Percentiles rank a stretch among this genome's conserved stretches.
phyloP scores from a whole-genome alignment of 2,329 filamentous ascomycete genomes.

The Cladophialophora chaetospira region DNA sequence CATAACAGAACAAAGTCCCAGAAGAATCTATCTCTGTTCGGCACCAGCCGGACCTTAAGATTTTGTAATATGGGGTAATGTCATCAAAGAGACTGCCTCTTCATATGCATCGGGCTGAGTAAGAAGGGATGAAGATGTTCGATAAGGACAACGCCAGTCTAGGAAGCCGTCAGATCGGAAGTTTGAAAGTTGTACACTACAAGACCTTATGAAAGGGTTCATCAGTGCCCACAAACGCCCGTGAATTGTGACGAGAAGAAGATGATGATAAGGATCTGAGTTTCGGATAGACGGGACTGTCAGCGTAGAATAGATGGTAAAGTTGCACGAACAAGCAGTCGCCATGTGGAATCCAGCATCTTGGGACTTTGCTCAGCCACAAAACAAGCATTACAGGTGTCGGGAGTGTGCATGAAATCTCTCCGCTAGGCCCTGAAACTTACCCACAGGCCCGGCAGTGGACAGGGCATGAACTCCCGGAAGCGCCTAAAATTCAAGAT shows the following conservation, averaged over 20 bases:
- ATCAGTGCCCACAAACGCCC: background rate
- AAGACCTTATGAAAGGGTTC: background rate
- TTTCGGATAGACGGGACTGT: background rate
- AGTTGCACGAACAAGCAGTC: background rate
- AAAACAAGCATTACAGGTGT: background rate
- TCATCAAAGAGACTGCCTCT: background rate
- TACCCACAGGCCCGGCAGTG: too few relatives aligned
- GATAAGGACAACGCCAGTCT: background rate
- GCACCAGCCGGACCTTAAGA: too few relatives aligned
- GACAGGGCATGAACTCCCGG: too few relatives aligned
- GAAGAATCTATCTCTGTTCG: too few relatives aligned
- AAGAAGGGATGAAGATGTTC: background rate
- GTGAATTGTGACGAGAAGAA: background rate
- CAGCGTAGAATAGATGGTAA: background rate
- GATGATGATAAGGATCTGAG: background rate
- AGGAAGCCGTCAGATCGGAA: background rate
- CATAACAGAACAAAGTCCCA: too few relatives aligned
- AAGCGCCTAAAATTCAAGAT: too few relatives aligned
- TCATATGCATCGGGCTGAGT: slow-evolving; percentile 2
- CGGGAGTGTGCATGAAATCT: background rate
- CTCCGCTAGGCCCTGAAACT: background rate
- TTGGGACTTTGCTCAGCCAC: slow-evolving; percentile 1
- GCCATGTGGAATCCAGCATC: background rate
- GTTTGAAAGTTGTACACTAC: background rate
- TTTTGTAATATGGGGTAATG: background rate